phyloP scores from a whole-genome alignment of 163 green algal genomes.

The Volvox carteri region DNA sequence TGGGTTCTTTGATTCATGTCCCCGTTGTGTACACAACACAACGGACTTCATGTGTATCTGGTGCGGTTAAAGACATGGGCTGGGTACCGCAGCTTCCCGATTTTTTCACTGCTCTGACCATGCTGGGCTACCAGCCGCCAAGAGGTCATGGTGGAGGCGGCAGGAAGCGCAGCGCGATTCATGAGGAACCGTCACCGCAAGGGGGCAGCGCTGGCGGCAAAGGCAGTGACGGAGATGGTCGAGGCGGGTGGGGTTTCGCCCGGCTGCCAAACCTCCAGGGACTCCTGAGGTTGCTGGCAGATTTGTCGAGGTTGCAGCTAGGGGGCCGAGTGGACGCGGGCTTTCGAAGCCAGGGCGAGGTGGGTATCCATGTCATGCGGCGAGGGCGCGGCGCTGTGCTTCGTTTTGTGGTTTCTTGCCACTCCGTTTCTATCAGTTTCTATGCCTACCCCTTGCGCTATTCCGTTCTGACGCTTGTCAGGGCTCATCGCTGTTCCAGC shows the following conservation, averaged over 20 bases:
- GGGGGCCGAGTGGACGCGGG: constrained; percentile 13
- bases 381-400: no score
- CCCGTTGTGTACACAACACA: no score
- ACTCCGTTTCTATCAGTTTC: no score
- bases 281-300: constrained; percentile 44
- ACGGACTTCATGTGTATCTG: no score
- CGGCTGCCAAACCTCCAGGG: constrained; percentile 34
- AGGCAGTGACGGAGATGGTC: neutral
- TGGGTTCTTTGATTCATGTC: no score
- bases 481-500: no score
- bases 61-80: constrained; percentile 49
- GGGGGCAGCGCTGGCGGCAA: neutral
- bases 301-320: constrained; percentile 43
- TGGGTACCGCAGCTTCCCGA: constrained; percentile 24
- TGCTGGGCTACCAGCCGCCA: constrained; percentile 18
- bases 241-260: neutral
- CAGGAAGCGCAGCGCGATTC: neutral
- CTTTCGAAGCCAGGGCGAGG: constrained; percentile 20
- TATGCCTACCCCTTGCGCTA: no score
- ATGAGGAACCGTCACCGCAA: neutral
- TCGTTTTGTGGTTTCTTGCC: no score
- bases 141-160: neutral
- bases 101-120: constrained; percentile 6
- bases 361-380: no score
- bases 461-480: no score